Percentiles rank a stretch among this genome's conserved stretches.
Evolutionary conservation across 75 land plant species (phyloP).

Genomic region (Cryptomeria japonica): DNA sequence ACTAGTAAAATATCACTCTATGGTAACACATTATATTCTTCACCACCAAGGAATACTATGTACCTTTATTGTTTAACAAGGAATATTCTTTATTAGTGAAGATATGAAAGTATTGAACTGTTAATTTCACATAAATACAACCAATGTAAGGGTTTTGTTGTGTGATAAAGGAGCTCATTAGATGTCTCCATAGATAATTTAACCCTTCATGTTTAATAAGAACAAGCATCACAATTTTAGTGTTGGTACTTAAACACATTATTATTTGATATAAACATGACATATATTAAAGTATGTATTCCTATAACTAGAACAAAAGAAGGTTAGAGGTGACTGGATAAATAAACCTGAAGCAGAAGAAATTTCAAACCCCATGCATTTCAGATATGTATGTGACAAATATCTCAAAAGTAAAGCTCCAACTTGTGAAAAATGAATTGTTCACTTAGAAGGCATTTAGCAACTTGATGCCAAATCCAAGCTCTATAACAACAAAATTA

Average conservation of each 20-base stretch:
- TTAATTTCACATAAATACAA: background rate
- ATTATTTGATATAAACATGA: background rate
- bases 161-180: background rate
- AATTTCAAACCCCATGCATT: background rate
- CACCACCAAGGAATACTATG: too few relatives aligned
- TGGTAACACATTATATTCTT: background rate
- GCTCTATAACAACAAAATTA: too few relatives aligned
- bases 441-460: too few relatives aligned
- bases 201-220: background rate
- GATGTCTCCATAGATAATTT: background rate
- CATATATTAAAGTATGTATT: background rate
- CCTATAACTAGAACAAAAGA: background rate
- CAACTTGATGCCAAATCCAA: too few relatives aligned
- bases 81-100: background rate
- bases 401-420: too few relatives aligned
- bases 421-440: too few relatives aligned
- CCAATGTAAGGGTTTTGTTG: background rate
- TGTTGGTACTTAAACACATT: too few relatives aligned
- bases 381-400: too few relatives aligned
- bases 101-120: background rate
- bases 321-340: background rate
- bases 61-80: background rate
- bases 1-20: background rate
- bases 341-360: constrained; percentile 9
- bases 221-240: background rate